Percentiles rank a stretch among this genome's conserved stretches.
phyloP scores from a whole-genome alignment of 805 yeast species.

The Candida taoyuanica region DNA sequence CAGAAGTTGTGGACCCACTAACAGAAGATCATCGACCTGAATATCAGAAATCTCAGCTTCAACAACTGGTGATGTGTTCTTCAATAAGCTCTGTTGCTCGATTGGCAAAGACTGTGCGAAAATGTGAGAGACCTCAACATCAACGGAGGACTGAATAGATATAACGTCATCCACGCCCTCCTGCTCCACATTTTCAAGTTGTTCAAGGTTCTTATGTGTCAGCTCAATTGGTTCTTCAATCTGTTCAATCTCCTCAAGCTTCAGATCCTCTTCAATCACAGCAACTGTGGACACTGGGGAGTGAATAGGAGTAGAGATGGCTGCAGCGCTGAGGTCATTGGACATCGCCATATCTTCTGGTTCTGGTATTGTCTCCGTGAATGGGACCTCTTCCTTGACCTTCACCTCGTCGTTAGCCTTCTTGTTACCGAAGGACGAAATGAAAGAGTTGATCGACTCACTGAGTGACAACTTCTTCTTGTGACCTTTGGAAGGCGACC shows the following conservation, averaged over 20 bases:
- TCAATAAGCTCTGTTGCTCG: slow-evolving; percentile 13
- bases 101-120: not conserved
- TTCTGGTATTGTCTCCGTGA: not conserved
- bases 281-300: not conserved
- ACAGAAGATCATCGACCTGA: slow-evolving; percentile 3
- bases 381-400: not conserved
- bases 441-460: slow-evolving; percentile 20
- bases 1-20: slow-evolving; percentile 10
- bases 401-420: not conserved
- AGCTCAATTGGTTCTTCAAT: not conserved
- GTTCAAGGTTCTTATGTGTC: not conserved
- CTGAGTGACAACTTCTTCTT: slow-evolving; percentile 20
- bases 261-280: not conserved
- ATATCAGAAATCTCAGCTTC: slow-evolving; percentile 2
- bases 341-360: not conserved
- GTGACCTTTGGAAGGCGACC: slow-evolving; percentile 17
- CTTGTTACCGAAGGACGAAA: slow-evolving; percentile 13
- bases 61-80: slow-evolving; percentile 8
- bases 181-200: not conserved
- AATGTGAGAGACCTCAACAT: slow-evolving; percentile 1
- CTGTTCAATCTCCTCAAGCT: not conserved
- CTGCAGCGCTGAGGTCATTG: not conserved
- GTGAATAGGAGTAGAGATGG: not conserved
- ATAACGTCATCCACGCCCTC: slow-evolving; percentile 1
- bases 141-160: slow-evolving; percentile 14